phyloP scores from a whole-genome alignment of 2,329 filamentous ascomycete genomes.

The Talaromyces pinophilus region DNA sequence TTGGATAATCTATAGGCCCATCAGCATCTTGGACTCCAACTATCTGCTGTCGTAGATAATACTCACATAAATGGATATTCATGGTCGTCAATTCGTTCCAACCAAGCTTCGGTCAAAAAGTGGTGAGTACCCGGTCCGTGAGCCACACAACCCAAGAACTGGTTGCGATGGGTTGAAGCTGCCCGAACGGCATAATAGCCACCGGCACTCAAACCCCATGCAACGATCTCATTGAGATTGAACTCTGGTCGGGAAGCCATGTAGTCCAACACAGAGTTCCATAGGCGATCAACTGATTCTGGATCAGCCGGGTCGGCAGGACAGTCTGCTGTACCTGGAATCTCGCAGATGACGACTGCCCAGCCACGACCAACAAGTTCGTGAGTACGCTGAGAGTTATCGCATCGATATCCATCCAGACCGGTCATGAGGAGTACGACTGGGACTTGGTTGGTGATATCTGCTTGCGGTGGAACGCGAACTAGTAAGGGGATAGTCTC shows the following conservation, averaged over 20 bases:
- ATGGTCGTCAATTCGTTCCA: conserved; percentile 63
- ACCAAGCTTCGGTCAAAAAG: conserved; percentile 62
- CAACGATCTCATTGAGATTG: conserved; percentile 59
- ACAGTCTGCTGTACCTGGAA: conserved; percentile 68
- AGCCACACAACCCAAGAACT: conserved; percentile 59
- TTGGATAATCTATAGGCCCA: conserved; percentile 49
- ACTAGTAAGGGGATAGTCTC: conserved; percentile 64
- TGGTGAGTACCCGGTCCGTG: conserved; percentile 66
- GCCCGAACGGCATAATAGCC: conserved; percentile 69
- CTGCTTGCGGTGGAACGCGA: conserved; percentile 56
- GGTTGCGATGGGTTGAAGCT: conserved; percentile 64
- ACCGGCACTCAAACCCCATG: conserved; percentile 66
- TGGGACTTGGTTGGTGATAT: conserved; percentile 49
- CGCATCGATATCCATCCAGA: conserved; percentile 61
- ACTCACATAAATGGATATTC: conserved; percentile 64
- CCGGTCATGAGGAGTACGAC: conserved; percentile 60
- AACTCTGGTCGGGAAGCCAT: conserved; percentile 55
- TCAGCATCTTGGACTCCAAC: not conserved
- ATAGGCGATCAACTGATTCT: conserved; percentile 60
- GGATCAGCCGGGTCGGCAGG: conserved; percentile 65
- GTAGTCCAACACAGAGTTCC: conserved; percentile 64
- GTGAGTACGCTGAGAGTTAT: conserved; percentile 55
- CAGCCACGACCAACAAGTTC: conserved; percentile 66
- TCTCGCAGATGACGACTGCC: conserved; percentile 64
- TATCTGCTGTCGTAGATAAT: not conserved